Percentiles rank a stretch among this genome's conserved stretches.
Evolutionary conservation across 177 flowering plant genomes (phyloP).

Genomic region (Vitis hybrid): DNA sequence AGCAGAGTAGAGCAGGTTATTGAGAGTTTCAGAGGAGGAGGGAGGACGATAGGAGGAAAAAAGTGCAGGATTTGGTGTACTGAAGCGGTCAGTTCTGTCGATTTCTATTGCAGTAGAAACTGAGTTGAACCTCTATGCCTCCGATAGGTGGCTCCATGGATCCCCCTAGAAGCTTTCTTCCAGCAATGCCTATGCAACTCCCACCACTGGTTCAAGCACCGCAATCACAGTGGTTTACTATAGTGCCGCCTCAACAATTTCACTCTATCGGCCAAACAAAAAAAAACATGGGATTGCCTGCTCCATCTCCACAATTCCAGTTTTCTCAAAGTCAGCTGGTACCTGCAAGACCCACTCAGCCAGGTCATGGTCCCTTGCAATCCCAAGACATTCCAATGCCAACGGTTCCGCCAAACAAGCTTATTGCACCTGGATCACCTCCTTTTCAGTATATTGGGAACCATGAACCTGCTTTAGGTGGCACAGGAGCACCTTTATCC

Average conservation of each 20-base stretch:
- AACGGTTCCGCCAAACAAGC: conserved; percentile 18
- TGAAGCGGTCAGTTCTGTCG: no score
- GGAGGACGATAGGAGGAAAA: no score
- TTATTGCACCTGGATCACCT: conserved; percentile 13
- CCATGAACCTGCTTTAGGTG: conserved; percentile 22
- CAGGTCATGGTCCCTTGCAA: background rate
- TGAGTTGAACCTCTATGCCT: background rate
- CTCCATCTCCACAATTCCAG: conserved; percentile 24
- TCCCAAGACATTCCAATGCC: conserved; percentile 19
- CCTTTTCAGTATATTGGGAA: conserved; percentile 16
- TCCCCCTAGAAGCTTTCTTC: conserved; percentile 22
- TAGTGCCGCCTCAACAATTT: conserved; percentile 26
- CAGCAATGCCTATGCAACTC: conserved; percentile 28
- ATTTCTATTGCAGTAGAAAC: no score
- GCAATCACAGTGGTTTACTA: conserved; percentile 24
- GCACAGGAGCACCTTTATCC: conserved; percentile 20
- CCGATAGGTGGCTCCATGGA: conserved; percentile 25
- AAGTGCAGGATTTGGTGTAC: no score
- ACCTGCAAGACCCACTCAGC: conserved; percentile 2
- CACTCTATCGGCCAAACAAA: conserved; percentile 18
- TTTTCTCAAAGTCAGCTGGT: conserved; percentile 27
- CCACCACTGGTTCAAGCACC: conserved; percentile 22
- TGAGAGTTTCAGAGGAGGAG: no score
- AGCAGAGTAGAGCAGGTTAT: no score
- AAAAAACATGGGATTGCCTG: conserved; percentile 25